Base-by-base conservation (phyloP, 2,329 filamentous ascomycete species). In the Aureobasidium sp. region DNA sequence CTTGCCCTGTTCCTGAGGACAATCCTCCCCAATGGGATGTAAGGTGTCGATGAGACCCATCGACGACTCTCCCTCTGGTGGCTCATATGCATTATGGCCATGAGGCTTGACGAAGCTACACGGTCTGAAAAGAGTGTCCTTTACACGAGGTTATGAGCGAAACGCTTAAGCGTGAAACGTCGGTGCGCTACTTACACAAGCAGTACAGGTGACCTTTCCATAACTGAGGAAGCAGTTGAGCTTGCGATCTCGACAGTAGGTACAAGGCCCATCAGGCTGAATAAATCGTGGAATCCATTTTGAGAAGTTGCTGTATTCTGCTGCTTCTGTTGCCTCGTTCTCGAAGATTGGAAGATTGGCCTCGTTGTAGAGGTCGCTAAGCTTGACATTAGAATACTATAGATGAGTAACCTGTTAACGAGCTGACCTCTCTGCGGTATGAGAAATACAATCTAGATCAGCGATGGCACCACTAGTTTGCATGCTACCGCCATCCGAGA, bases 201-300 rank as follows among this genome's bases (percentile, higher is more conserved):
- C 73, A 6, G 75, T 79, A 65, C 78, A 81, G 30, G 68, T 71
- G 9, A 71, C 68, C 42, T 75, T 72, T 27, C 73, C 75, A 59
- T 67, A 67, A 42, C 66, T 67, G 44, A 79, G 72, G 62, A 78
- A 79, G 68, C 78, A 81, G 60, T 78, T 73, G 39, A 81, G 72
- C n/a, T 74, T 71, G 66, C 69, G 75, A 2, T 75, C 76, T 29
- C 73, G 71, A 65, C 78, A 81, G 63, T 80, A 79, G 39, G 79
- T 76, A 68, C 78, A 81, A 34, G 77, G 70, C 53, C 75, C 70
- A 37, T 73, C 70, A 7, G 77, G 76, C 59, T 78, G 76, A 39
- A 76, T 70, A 63, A 79, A 79, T 62, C 74, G 69, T 36, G 78
- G 77, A 21, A 81, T 75, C 74, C 75, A 79, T 64, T 71, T 74